These are phyloP conservation scores for Paulownia fortunei DNA, from an alignment of 257 asterid species.

Conservation along the genomic window DNA sequence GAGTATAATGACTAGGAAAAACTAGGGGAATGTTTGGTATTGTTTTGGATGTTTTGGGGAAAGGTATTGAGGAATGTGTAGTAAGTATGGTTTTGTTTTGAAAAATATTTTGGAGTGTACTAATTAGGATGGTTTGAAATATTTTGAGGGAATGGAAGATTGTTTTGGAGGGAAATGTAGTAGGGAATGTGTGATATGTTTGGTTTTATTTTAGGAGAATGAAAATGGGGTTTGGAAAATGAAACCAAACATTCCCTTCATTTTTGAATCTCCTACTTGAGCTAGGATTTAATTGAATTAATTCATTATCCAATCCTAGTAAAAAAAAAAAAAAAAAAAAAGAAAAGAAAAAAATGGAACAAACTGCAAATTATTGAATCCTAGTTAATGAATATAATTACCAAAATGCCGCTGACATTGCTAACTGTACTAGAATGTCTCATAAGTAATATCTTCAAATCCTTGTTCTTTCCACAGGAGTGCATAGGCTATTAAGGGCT, in stretches of 20 bases:
- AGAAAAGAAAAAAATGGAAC: not conserved
- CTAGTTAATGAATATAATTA: not conserved
- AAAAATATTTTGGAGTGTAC: no score
- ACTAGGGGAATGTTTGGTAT: no score
- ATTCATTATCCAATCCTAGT: not conserved
- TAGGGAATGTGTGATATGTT: no score
- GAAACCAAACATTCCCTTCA: no score
- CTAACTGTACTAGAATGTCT: conserved; percentile 15
- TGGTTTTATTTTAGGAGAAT: no score
- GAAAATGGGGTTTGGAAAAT: no score
- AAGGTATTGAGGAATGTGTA: no score
- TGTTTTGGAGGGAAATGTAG: no score
- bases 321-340: not conserved
- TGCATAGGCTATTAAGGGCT: conserved; percentile 9
- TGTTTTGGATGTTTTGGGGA: no score
- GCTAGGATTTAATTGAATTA: not conserved
- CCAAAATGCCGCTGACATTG: not conserved
- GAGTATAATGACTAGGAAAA: not conserved
- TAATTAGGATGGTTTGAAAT: no score
- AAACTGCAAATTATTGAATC: not conserved
- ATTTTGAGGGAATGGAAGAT: no score
- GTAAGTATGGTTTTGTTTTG: no score
- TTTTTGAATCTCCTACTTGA: not conserved
- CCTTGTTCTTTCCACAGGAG: conserved; percentile 8
- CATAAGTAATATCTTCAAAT: conserved; percentile 1